Evolutionary conservation across 1,139 yeast genomes (phyloP).

Genomic region (Suhomyces kunorum): DNA sequence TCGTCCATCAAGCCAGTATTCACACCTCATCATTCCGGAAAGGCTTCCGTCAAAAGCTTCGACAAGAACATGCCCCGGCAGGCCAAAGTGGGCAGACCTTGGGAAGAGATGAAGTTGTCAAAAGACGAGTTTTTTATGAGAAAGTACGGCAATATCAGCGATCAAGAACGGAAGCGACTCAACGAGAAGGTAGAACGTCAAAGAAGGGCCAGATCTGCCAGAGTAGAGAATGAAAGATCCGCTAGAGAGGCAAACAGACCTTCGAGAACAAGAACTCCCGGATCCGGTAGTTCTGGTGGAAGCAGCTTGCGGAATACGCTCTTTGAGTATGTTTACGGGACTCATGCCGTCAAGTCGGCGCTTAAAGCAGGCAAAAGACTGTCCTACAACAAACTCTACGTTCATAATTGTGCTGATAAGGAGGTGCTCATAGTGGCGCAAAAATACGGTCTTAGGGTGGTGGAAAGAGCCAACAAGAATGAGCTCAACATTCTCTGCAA

Average conservation of each 20-base stretch:
- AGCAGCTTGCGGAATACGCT: slow-evolving; percentile 39
- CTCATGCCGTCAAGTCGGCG: slow-evolving; percentile 74
- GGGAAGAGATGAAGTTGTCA: slow-evolving; percentile 40
- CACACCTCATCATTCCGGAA: slow-evolving; percentile 24
- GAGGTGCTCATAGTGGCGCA: slow-evolving; percentile 49
- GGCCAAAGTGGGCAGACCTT: slow-evolving; percentile 28
- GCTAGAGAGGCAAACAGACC: slow-evolving; percentile 62
- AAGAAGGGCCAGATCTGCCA: slow-evolving; percentile 20
- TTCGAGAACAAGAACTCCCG: slow-evolving; percentile 31
- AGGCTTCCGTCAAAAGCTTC: slow-evolving; percentile 15
- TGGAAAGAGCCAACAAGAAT: slow-evolving; percentile 49
- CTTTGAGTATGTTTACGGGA: slow-evolving; percentile 73
- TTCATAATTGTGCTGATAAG: slow-evolving; percentile 43
- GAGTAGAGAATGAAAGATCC: slow-evolving; percentile 24
- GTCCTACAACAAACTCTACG: slow-evolving; percentile 51
- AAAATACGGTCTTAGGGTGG: slow-evolving; percentile 42
- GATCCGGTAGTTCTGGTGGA: background rate
- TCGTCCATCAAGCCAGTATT: slow-evolving; percentile 14
- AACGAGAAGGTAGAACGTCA: slow-evolving; percentile 42
- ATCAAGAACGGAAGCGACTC: slow-evolving; percentile 31
- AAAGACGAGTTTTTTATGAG: slow-evolving; percentile 46
- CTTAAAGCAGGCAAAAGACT: slow-evolving; percentile 56
- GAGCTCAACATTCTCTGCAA: slow-evolving; percentile 62
- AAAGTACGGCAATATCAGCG: slow-evolving; percentile 38
- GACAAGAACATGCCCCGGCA: slow-evolving; percentile 22